Evolutionary conservation across 2,329 filamentous ascomycete species (phyloP).

Genomic region (Pseudohalonectria lignicola): DNA sequence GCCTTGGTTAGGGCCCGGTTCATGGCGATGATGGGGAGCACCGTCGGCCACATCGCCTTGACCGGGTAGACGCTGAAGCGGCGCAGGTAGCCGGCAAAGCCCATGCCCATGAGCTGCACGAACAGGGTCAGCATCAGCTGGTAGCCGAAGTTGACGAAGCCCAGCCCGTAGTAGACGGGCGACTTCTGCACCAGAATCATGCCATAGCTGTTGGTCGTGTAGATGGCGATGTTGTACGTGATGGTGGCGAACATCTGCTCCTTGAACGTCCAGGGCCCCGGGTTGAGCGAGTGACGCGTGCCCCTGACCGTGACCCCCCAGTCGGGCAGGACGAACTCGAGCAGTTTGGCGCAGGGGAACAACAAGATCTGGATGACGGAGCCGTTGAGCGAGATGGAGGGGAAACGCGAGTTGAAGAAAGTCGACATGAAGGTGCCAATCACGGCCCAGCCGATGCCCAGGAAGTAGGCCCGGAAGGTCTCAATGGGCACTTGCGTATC

Average conservation of each 20-base stretch:
- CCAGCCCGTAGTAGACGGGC: conserved; percentile 27
- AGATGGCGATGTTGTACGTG: conserved; percentile 23
- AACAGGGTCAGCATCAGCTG: conserved; percentile 28
- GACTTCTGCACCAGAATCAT: conserved; percentile 23
- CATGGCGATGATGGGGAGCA: conserved; percentile 24
- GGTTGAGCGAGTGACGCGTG: conserved; percentile 22
- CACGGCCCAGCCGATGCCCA: conserved; percentile 26
- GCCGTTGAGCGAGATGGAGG: conserved; percentile 19
- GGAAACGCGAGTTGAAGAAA: conserved; percentile 28
- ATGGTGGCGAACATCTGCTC: conserved; percentile 31
- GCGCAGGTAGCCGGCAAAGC: conserved; percentile 26
- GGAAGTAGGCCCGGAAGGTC: conserved; percentile 28
- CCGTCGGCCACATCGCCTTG: conserved; percentile 28
- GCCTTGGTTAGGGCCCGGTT: conserved; percentile 20
- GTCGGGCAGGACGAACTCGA: conserved; percentile 19
- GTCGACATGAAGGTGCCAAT: conserved; percentile 26
- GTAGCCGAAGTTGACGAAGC: conserved; percentile 27
- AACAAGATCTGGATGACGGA: conserved; percentile 28
- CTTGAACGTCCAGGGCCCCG: conserved; percentile 29
- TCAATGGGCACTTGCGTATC: conserved; percentile 23
- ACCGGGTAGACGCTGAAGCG: conserved; percentile 26
- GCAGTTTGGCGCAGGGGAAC: conserved; percentile 28
- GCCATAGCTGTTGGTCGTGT: conserved; percentile 21
- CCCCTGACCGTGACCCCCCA: conserved; percentile 16
- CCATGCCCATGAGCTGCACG: conserved; percentile 31